Evolutionary conservation across 345 rosid species (phyloP), one percentile per base, ranked within the genome.

Genomic region (Eutrema japonicum): DNA sequence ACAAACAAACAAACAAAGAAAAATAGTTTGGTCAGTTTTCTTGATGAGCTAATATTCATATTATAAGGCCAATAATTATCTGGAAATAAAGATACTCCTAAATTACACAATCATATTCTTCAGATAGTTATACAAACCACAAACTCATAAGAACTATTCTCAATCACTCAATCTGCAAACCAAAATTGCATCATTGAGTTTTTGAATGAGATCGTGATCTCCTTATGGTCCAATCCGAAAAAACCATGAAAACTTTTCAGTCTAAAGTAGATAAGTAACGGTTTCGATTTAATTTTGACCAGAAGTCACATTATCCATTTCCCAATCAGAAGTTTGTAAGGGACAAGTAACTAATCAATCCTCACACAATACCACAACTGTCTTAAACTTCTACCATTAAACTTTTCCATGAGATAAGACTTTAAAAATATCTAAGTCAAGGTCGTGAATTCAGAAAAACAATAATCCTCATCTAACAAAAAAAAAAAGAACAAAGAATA

Each of bases 1-100:
- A 74, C 6, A 35, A 46, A 45, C n/a, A 67, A 7, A 22, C 26
- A 22, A 22, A 22, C 0, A 16, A 16, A 22, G 1, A 38, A 61
- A 61, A 50, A 2, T 48, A 71, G 33, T 49, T 60, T 70, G 6
- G 68, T 41, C 10, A 43, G 62, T 40, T 60, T 29, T 27, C 14
- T 43, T 56, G 6, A 38, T 5, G 42, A 58, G 43, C 33, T 52
- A 50, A 42, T 52, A 52, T 50, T 10, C 65, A 74, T 37, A 10
- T 36, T 46, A 27, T 46, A 27, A 53, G 64, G 70, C 57, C 64
- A 55, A 54, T 33, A 56, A 65, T 43, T n/a, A 54, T 45, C 36
- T 45, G 9, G 3, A 11, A 33, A 64, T 29, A 45, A 53, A 2
- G n/a, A 45, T 54, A 54, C 40, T 63, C 64, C 4, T 11, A 60